phyloP scores from a whole-genome alignment of 345 rosid genomes.

The Citrus australasica region DNA sequence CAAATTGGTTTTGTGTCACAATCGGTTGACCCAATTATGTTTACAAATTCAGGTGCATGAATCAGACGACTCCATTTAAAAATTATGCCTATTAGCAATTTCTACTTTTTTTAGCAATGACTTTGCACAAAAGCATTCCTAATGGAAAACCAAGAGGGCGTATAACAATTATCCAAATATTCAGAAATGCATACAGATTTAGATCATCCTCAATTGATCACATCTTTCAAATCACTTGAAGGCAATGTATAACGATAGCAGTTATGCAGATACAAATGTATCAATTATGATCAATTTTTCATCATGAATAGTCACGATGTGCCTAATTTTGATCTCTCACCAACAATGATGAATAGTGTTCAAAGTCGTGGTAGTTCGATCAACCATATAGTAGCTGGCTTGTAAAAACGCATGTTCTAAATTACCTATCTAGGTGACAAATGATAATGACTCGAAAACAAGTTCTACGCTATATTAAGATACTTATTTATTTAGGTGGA shows the following conservation, averaged over 20 bases:
- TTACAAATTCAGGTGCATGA: background rate
- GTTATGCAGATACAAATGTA: background rate
- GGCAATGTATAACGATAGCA: background rate
- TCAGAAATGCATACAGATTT: no score
- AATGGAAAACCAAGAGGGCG: background rate
- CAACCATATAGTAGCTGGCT: background rate
- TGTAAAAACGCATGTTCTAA: background rate
- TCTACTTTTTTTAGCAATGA: no score
- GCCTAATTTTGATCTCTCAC: conserved; percentile 8
- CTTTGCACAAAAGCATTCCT: background rate
- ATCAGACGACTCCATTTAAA: background rate
- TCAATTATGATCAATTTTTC: no score
- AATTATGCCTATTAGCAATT: no score
- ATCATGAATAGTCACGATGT: background rate
- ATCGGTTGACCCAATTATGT: conserved; percentile 15
- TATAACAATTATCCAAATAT: no score
- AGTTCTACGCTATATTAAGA: background rate
- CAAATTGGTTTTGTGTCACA: conserved; percentile 18
- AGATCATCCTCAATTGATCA: no score
- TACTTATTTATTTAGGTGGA: background rate
- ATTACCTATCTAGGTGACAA: background rate
- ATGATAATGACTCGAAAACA: background rate
- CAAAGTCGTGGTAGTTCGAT: conserved; percentile 18
- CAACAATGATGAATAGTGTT: conserved; percentile 15
- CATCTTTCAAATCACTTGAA: no score